A percentile compares a stretch with the other conserved stretches of the same genome.
Conservation (phyloP, 129 eudicot species). For the Centella asiatica region DNA sequence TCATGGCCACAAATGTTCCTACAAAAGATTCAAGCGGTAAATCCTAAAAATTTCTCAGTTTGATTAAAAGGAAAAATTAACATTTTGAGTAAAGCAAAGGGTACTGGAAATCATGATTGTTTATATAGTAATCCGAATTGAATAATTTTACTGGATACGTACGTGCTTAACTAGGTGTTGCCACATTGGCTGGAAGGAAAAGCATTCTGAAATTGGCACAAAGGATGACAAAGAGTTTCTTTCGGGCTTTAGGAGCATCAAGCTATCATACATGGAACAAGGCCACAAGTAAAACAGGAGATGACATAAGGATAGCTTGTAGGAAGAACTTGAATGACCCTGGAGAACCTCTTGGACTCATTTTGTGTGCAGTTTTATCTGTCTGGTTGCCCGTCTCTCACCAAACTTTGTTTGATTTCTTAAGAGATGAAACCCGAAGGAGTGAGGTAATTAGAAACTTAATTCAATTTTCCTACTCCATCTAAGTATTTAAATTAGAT, state of each 20-base stretch:
- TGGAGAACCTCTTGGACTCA: constrained; percentile 84
- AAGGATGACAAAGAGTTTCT: constrained; percentile 78
- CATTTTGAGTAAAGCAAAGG: too few species aligned
- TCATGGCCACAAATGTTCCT: constrained; percentile 90
- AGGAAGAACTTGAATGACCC: constrained; percentile 81
- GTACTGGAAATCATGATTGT: too few species aligned
- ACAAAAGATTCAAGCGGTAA: constrained; percentile 83
- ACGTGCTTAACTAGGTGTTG: constrained; percentile 42
- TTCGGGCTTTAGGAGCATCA: constrained; percentile 78
- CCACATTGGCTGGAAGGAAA: constrained; percentile 85
- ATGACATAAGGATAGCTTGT: constrained; percentile 71
- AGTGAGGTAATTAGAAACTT: constrained; percentile 54
- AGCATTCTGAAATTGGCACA: constrained; percentile 78
- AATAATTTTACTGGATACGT: too few species aligned
- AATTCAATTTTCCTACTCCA: not conserved
- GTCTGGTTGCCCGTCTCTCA: constrained; percentile 87
- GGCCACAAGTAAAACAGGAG: constrained; percentile 58
- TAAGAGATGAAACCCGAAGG: constrained; percentile 75
- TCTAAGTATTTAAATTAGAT: not conserved
- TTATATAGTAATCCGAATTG: too few species aligned
- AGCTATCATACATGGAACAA: constrained; percentile 73
- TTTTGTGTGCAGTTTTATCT: constrained; percentile 76
- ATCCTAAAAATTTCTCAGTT: not conserved
- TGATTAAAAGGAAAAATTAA: too few species aligned
- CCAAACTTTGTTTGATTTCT: constrained; percentile 56